Percentiles rank a stretch among this genome's conserved stretches.
phyloP scores from a whole-genome alignment of 2,329 filamentous ascomycete genomes.

The Claviceps quebecensis region DNA sequence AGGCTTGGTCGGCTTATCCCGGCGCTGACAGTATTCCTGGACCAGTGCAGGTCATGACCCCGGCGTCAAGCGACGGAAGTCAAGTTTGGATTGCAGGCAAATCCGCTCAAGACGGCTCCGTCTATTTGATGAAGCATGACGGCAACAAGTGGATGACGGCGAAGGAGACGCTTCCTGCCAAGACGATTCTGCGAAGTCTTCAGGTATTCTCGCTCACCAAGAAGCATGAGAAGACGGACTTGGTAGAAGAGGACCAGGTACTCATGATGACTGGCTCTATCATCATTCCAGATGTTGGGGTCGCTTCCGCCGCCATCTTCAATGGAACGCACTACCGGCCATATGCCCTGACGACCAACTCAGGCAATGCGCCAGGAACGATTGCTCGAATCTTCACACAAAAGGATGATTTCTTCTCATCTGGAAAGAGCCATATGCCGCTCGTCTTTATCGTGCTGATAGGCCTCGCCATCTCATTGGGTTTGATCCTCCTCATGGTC shows the following conservation, averaged over 20 bases:
- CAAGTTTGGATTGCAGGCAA: slow-evolving; percentile 75
- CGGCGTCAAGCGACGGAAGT: slow-evolving; percentile 56
- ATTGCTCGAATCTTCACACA: slow-evolving; percentile 75
- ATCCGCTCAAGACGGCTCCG: slow-evolving; percentile 44
- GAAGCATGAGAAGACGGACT: slow-evolving; percentile 47
- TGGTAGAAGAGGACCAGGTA: slow-evolving; percentile 53
- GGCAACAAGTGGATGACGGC: slow-evolving; percentile 55
- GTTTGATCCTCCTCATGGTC: slow-evolving; percentile 63
- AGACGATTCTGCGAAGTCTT: slow-evolving; percentile 61
- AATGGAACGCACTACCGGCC: slow-evolving; percentile 69
- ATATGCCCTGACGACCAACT: slow-evolving; percentile 63
- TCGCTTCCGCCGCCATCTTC: slow-evolving; percentile 74
- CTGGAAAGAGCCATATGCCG: slow-evolving; percentile 44
- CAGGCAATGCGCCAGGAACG: slow-evolving; percentile 52
- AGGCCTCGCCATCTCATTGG: slow-evolving; percentile 63
- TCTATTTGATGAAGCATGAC: slow-evolving; percentile 74
- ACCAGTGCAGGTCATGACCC: slow-evolving; percentile 60
- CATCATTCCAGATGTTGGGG: slow-evolving; percentile 60
- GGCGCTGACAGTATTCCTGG: slow-evolving; percentile 58
- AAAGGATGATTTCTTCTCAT: slow-evolving; percentile 60
- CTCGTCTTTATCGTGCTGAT: slow-evolving; percentile 71
- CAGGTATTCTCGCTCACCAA: slow-evolving; percentile 65
- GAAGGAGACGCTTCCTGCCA: slow-evolving; percentile 45
- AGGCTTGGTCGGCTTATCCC: slow-evolving; percentile 52
- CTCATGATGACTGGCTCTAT: slow-evolving; percentile 80